Base-by-base conservation (phyloP, 306 rosid genomes). In the Ammopiptanthus mongolicus region DNA sequence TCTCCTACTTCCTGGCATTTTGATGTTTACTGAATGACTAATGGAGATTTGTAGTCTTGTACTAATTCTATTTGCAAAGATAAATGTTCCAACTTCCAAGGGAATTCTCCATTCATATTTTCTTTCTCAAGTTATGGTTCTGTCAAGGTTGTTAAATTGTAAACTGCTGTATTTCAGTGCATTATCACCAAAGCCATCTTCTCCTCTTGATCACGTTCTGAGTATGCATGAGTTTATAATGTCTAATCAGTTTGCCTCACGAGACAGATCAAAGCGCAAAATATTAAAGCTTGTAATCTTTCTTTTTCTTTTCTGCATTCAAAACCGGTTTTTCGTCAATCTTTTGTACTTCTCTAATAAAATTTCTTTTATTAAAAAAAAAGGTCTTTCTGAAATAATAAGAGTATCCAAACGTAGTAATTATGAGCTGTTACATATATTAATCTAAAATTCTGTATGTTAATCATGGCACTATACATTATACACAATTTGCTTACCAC, bases 381-480 rank as follows among this genome's bases (percentile, higher is more conserved):
- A 22, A 10, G 57, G 47, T 62, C 13, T 60, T 61, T 59, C 2
- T n/a, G 31, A 39, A 68, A 5, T 22, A 61, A 50, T 1, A 53
- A 47, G 25, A 47, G 62, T 57, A 65, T 36, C 6, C 41, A 41
- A 52, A 59, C 2, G 25, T 31, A 12, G 15, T 44, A 55, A 46
- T 53, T 60, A 68, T 62, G 47, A 36, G 52, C 13, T 63, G 23
- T 46, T 64, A 41, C 84, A 56, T 39, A 9, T 31, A 46, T 63
- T 37, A 51, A 52, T 47, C 53, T 5, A 25, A 42, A 76, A 21
- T 65, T 71, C 42, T 39, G 11, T 33, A 17, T 60, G 34, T 36
- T 17, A 39, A 22, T 65, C 31, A 64, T 36, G 69, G 29, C 34
- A 10, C 64, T 79, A 48, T 79, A 55, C 78, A 57, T 15, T 62